Conservation (phyloP, 2,329 filamentous ascomycete genomes). For the Sporothrix dimorphospora region DNA sequence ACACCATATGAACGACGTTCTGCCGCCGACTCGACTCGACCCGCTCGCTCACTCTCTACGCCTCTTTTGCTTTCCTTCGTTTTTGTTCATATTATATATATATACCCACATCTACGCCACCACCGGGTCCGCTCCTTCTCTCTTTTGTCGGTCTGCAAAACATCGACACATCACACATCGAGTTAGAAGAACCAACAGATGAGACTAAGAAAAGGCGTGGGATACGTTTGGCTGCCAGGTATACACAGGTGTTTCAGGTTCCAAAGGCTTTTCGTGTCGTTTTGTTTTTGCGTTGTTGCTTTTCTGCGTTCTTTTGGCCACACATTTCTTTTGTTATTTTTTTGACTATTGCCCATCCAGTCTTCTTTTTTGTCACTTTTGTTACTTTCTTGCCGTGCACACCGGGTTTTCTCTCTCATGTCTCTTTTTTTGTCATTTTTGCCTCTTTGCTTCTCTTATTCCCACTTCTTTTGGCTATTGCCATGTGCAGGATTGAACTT, state of each 20-base stretch:
- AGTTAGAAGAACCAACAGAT: no score
- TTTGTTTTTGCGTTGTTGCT: constrained; percentile 24
- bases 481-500: no score
- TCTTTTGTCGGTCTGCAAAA: neutral
- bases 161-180: neutral
- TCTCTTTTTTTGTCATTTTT: neutral
- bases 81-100: constrained; percentile 27
- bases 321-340: constrained; percentile 28
- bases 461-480: neutral
- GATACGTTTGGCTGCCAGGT: constrained; percentile 21
- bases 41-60: neutral
- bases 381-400: constrained; percentile 33
- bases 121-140: neutral
- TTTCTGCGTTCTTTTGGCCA: constrained; percentile 32
- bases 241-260: constrained; percentile 26
- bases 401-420: constrained; percentile 16
- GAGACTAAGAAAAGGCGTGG: neutral
- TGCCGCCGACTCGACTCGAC: neutral
- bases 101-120: constrained; percentile 30
- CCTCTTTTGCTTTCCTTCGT: constrained; percentile 22
- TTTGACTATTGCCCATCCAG: constrained; percentile 29
- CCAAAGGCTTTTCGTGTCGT: constrained; percentile 8
- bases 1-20: neutral
- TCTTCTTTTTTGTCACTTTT: neutral
- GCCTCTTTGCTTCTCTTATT: constrained; percentile 31